Percentiles rank a stretch among this genome's conserved stretches.
These are phyloP conservation scores for Blastomyces gilchristii DNA, from an alignment of 2,329 filamentous ascomycete species.

Conservation along the genomic window DNA sequence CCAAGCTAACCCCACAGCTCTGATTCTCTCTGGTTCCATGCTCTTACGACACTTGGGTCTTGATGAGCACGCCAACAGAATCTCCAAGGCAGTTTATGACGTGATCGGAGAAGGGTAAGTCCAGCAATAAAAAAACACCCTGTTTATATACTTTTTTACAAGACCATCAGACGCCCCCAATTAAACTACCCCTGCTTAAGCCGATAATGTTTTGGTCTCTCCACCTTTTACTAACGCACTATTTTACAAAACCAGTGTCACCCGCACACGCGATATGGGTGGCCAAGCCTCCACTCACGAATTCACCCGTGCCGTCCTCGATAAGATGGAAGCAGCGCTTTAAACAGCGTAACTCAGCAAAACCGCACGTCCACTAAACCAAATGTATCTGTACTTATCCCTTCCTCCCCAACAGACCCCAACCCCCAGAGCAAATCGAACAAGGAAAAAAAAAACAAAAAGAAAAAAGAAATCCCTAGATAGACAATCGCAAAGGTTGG, in stretches of 20 bases:
- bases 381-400: background rate
- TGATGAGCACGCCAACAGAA: conserved; percentile 96
- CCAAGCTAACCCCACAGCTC: conserved; percentile 93
- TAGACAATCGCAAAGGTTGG: background rate
- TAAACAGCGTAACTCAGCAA: conserved; percentile 36
- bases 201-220: background rate
- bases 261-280: conserved; percentile 92
- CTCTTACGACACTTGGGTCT: conserved; percentile 93
- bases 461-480: too few species aligned
- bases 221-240: conserved; percentile 33
- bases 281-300: conserved; percentile 81
- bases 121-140: conserved; percentile 1
- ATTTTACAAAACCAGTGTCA: conserved; percentile 48
- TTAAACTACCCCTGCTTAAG: background rate
- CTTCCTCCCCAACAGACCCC: background rate
- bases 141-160: background rate
- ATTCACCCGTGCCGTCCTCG: conserved; percentile 87
- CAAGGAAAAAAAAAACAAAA: background rate
- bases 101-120: conserved; percentile 83
- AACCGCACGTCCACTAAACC: background rate
- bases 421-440: too few species aligned
- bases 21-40: conserved; percentile 94
- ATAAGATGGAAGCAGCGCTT: conserved; percentile 75
- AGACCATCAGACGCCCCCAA: background rate
- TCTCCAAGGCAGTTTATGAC: conserved; percentile 69